Percentiles rank a stretch among this genome's conserved stretches.
Conservation (phyloP, 1,139 yeast species). For the Zhuliangozyma parablackwelliae region DNA sequence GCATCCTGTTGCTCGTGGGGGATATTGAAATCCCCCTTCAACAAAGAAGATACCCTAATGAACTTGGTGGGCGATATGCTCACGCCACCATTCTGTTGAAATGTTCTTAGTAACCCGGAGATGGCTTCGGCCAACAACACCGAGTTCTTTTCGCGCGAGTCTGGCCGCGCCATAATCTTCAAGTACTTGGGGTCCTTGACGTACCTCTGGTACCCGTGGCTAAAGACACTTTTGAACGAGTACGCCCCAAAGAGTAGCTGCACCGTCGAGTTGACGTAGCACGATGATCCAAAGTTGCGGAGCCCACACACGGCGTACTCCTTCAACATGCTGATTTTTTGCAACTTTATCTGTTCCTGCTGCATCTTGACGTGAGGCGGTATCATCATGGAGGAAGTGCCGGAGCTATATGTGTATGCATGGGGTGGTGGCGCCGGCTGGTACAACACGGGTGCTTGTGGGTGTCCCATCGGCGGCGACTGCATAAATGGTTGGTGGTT, state of each 20-base stretch:
- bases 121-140: slow-evolving; percentile 46
- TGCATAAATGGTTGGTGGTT: slow-evolving; percentile 1
- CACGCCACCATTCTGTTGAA: slow-evolving; percentile 53
- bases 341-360: slow-evolving; percentile 17
- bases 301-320: slow-evolving; percentile 59
- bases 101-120: slow-evolving; percentile 38
- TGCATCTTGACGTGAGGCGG: slow-evolving; percentile 5
- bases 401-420: not conserved
- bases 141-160: slow-evolving; percentile 23
- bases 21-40: slow-evolving; percentile 63
- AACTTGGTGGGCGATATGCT: slow-evolving; percentile 65
- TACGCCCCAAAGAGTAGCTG: slow-evolving; percentile 60
- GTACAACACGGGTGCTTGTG: too few relatives aligned
- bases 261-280: slow-evolving; percentile 67
- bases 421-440: slow-evolving; percentile 3
- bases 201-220: slow-evolving; percentile 38
- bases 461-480: too few relatives aligned
- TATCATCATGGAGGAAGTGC: too few relatives aligned
- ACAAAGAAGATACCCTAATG: slow-evolving; percentile 45
- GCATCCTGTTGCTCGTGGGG: slow-evolving; percentile 79
- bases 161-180: slow-evolving; percentile 14
- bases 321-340: slow-evolving; percentile 29
- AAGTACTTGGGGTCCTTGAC: slow-evolving; percentile 30
- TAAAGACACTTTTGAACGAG: slow-evolving; percentile 39
- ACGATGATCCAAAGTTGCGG: slow-evolving; percentile 65